phyloP scores from a whole-genome alignment of 1,284 basidiomycete species.

The Mycosarcoma maydis region DNA sequence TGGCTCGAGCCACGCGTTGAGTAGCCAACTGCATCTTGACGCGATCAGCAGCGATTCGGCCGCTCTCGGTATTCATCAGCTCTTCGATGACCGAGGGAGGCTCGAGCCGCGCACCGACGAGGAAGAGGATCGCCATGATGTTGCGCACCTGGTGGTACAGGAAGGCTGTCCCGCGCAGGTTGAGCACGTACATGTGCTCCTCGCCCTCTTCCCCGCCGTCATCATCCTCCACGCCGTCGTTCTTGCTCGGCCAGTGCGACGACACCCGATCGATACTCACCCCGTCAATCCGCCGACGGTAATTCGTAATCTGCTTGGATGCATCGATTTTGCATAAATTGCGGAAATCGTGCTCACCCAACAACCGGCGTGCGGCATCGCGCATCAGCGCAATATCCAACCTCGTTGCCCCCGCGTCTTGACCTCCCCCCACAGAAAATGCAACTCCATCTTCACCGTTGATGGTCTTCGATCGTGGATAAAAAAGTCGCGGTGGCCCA shows the following conservation, averaged over 20 bases:
- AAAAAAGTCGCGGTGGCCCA: conserved; percentile 49
- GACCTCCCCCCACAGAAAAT: neutral
- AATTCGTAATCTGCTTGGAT: conserved; percentile 87
- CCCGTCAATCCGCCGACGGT: conserved; percentile 74
- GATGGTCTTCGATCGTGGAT: conserved; percentile 6
- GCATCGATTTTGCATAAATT: conserved; percentile 96
- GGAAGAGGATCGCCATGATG: conserved; percentile 90
- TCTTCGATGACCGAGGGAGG: conserved; percentile 76
- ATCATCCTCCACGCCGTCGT: neutral
- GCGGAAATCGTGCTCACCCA: conserved; percentile 94
- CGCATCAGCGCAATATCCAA: conserved; percentile 74
- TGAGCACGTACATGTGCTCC: conserved; percentile 75
- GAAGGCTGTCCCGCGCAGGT: conserved; percentile 88
- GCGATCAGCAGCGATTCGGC: conserved; percentile 40
- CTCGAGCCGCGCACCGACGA: conserved; percentile 86
- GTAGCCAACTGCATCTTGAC: conserved; percentile 29
- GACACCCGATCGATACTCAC: conserved; percentile 72
- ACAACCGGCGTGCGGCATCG: conserved; percentile 76
- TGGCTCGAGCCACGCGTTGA: neutral
- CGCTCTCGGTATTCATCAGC: conserved; percentile 76
- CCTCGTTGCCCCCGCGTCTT: conserved; percentile 15
- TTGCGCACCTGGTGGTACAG: conserved; percentile 97
- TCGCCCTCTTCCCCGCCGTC: conserved; percentile 34
- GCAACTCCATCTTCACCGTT: neutral
- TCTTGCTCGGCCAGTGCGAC: conserved; percentile 31